These are phyloP conservation scores for Populus hybrid DNA, from an alignment of 441 rosid genomes.

Conservation along the genomic window DNA sequence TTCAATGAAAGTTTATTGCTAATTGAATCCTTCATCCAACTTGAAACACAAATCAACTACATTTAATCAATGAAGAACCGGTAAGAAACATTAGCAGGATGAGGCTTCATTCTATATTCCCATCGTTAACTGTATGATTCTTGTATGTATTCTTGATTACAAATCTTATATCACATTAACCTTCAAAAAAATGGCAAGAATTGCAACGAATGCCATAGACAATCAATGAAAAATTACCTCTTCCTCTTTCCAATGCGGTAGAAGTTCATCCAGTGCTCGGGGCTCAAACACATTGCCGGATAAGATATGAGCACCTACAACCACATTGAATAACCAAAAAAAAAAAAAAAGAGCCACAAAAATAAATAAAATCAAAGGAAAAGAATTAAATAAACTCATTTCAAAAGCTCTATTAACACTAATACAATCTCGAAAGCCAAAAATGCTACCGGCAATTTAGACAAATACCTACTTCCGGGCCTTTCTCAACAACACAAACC, in stretches of 20 bases:
- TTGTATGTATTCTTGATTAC: neutral
- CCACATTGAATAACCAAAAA: conserved; percentile 15
- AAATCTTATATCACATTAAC: neutral
- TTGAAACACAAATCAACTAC: neutral
- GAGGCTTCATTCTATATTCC: neutral
- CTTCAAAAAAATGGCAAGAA: neutral
- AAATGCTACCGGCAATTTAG: neutral
- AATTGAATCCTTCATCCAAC: neutral
- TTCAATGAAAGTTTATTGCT: neutral
- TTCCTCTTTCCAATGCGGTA: conserved; percentile 90
- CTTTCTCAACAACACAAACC: conserved; percentile 95
- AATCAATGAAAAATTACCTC: conserved; percentile 43
- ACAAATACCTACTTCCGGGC: conserved; percentile 73
- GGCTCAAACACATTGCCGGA: conserved; percentile 97
- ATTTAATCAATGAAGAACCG: neutral
- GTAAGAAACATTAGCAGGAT: neutral
- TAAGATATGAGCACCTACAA: conserved; percentile 78
- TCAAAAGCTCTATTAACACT: neutral
- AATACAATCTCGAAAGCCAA: neutral
- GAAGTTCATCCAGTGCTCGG: conserved; percentile 80
- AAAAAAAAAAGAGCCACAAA: conserved; percentile 6
- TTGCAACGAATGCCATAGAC: neutral
- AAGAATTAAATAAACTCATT: neutral
- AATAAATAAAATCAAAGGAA: neutral
- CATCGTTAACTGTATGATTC: neutral